Evolutionary conservation across 2,329 filamentous ascomycete genomes (phyloP).

Genomic region (Cladophialophora yegresii): DNA sequence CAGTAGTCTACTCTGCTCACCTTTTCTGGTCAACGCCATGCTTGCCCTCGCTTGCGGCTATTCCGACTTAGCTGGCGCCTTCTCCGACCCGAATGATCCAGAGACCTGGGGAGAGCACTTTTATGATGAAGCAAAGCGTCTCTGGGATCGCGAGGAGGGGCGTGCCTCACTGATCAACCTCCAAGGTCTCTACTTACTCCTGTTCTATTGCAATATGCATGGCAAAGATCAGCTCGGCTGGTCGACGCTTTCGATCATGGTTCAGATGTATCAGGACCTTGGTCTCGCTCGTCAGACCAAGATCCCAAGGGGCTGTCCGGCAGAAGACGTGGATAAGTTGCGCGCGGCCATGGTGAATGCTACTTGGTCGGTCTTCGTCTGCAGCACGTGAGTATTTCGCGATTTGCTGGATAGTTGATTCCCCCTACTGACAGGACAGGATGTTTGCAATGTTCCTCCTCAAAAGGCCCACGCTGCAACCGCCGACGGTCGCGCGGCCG

Average conservation of each 20-base stretch:
- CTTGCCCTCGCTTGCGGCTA: constrained; percentile 18
- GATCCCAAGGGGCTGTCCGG: constrained; percentile 8
- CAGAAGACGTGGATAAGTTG: constrained; percentile 3
- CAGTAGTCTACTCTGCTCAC: constrained; percentile 37
- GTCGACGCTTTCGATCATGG: constrained; percentile 6
- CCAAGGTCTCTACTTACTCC: constrained; percentile 9
- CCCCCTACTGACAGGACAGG: background rate
- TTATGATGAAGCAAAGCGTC: constrained; percentile 11
- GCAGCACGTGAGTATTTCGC: constrained; percentile 5
- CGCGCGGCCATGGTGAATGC: constrained; percentile 9
- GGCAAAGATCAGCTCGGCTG: constrained; percentile 15
- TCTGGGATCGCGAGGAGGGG: constrained; percentile 11
- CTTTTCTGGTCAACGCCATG: constrained; percentile 41
- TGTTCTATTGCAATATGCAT: constrained; percentile 11
- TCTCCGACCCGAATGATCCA: constrained; percentile 6
- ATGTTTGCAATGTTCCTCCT: constrained; percentile 15
- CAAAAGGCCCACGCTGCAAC: constrained; percentile 6
- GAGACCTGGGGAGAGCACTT: constrained; percentile 14
- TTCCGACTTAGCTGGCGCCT: constrained; percentile 9
- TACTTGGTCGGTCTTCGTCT: constrained; percentile 12
- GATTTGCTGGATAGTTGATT: background rate
- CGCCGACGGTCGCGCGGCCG: constrained; percentile 7
- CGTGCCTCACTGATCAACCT: constrained; percentile 9
- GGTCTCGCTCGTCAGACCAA: background rate
- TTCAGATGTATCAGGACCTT: constrained; percentile 13